phyloP scores from a whole-genome alignment of 495 filamentous ascomycete species.

The Trichoderma asperelloides region DNA sequence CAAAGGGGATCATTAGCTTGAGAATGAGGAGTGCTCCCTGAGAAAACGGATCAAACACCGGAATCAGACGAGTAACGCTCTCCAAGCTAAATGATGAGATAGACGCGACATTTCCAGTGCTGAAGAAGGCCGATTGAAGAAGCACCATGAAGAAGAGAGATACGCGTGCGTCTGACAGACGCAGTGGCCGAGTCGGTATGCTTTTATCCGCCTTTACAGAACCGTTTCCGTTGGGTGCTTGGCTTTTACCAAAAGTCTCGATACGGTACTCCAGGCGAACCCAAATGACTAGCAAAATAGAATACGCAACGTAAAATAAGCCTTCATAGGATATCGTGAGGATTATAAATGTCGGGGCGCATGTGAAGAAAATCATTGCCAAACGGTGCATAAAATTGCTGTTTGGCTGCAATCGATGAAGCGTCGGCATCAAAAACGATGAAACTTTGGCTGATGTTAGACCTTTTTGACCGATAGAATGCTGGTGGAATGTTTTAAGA shows the following conservation, averaged over 20 bases:
- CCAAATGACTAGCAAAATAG: constrained; percentile 76
- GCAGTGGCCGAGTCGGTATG: constrained; percentile 57
- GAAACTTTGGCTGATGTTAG: constrained; percentile 37
- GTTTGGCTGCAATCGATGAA: constrained; percentile 73
- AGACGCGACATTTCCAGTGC: constrained; percentile 92
- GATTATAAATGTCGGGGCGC: constrained; percentile 88
- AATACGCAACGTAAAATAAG: constrained; percentile 90
- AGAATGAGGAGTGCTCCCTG: constrained; percentile 82
- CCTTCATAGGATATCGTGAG: constrained; percentile 98
- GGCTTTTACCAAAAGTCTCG: constrained; percentile 39
- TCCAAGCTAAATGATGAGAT: constrained; percentile 92
- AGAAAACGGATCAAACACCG: constrained; percentile 87
- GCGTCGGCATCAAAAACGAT: constrained; percentile 71
- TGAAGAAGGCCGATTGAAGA: constrained; percentile 93
- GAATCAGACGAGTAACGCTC: constrained; percentile 82
- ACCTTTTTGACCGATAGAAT: constrained; percentile 10
- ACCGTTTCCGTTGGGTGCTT: constrained; percentile 13
- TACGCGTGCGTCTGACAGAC: constrained; percentile 72
- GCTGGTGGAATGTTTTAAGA: too few relatives aligned
- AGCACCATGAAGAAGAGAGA: constrained; percentile 92
- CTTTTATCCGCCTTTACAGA: neutral
- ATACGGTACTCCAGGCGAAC: constrained; percentile 79
- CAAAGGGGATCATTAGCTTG: constrained; percentile 91
- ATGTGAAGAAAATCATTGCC: constrained; percentile 84
- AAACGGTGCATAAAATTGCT: constrained; percentile 85